Conservation (phyloP, 371 early-diverging fungal genomes). For the Mortierella sp. region DNA sequence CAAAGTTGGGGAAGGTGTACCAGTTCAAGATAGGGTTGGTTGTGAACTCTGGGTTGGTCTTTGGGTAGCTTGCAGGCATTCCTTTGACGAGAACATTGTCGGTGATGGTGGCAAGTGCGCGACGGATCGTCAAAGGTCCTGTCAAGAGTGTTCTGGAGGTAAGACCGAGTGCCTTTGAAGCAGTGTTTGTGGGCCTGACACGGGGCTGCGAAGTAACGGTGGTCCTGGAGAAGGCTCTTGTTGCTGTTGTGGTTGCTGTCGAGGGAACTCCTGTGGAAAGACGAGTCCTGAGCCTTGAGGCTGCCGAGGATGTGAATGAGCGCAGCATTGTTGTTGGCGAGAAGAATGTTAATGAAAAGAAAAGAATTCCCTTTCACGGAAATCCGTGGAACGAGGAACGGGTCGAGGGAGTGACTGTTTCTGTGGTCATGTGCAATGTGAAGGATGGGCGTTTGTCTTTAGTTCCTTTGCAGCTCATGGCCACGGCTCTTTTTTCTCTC, state of each 20-base stretch:
- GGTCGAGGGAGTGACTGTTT: background rate
- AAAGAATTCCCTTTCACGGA: background rate
- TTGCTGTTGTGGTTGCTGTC: conserved; percentile 6
- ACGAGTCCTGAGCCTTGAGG: background rate
- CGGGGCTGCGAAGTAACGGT: background rate
- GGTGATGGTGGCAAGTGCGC: conserved; percentile 45
- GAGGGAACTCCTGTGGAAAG: background rate
- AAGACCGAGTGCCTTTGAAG: background rate
- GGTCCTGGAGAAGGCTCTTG: background rate
- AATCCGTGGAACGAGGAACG: background rate
- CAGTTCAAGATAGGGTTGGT: conserved; percentile 62
- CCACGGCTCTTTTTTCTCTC: background rate
- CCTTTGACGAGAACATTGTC: background rate
- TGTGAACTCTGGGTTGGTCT: conserved; percentile 33
- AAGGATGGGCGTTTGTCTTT: background rate
- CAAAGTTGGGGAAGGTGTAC: conserved; percentile 72
- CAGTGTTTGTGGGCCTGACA: conserved; percentile 11
- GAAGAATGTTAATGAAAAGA: background rate
- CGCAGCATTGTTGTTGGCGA: conserved; percentile 15
- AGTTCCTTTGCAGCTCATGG: too few species aligned
- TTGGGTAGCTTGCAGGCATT: background rate
- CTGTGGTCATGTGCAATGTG: background rate
- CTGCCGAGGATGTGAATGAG: conserved; percentile 21
- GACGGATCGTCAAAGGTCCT: conserved; percentile 39
- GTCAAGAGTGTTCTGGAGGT: conserved; percentile 3